These are phyloP conservation scores for Evernia prunastri DNA, from an alignment of 495 filamentous ascomycete genomes.

Conservation along the genomic window DNA sequence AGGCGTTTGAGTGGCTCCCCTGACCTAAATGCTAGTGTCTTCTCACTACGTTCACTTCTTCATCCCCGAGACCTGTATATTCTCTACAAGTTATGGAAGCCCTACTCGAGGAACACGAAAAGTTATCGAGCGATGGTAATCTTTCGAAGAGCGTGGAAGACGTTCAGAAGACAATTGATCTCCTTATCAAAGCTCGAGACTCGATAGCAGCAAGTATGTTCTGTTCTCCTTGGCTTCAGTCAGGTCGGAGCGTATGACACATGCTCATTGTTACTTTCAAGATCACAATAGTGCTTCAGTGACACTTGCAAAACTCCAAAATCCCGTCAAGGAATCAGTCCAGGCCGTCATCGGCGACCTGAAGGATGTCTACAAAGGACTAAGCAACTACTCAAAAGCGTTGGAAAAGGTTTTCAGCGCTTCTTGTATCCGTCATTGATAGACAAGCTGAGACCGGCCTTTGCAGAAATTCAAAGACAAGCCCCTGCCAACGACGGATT, in stretches of 20 bases:
- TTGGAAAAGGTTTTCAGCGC: constrained; percentile 61
- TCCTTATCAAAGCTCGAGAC: constrained; percentile 65
- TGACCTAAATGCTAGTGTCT: constrained; percentile 1
- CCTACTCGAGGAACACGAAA: constrained; percentile 66
- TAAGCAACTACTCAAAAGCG: constrained; percentile 74
- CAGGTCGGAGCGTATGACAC: constrained; percentile 1
- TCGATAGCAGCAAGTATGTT: constrained; percentile 56
- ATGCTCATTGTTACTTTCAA: constrained; percentile 27
- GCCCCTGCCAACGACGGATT: constrained; percentile 65
- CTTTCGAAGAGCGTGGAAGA: constrained; percentile 61
- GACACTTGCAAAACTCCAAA: constrained; percentile 76
- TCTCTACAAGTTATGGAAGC: constrained; percentile 49
- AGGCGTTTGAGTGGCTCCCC: constrained; percentile 9
- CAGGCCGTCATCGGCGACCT: constrained; percentile 71
- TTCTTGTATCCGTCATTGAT: not conserved
- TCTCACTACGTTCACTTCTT: not conserved
- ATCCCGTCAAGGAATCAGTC: constrained; percentile 68
- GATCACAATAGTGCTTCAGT: constrained; percentile 64
- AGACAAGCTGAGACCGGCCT: not conserved
- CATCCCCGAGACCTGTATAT: not conserved
- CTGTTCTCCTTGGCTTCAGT: constrained; percentile 1
- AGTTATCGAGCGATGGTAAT: constrained; percentile 62
- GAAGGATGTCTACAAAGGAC: constrained; percentile 67
- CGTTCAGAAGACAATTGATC: constrained; percentile 73
- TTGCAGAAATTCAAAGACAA: constrained; percentile 64